Evolutionary conservation across 805 yeast species (phyloP).

Genomic region (Saturnispora saitoi): DNA sequence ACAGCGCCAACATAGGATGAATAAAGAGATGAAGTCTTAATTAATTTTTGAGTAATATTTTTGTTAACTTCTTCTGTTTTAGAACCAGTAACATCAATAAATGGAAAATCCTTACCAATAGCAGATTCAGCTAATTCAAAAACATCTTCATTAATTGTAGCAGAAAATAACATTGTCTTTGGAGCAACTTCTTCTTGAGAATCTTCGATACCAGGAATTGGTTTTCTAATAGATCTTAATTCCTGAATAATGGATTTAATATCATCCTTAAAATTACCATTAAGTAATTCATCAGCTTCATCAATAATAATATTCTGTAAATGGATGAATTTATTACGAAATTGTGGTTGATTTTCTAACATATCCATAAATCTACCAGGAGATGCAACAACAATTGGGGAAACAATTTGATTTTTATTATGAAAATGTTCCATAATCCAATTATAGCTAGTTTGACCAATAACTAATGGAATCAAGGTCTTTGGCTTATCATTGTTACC

Average conservation of each 20-base stretch:
- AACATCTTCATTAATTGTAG: conserved; percentile 71
- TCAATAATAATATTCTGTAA: conserved; percentile 68
- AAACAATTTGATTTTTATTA: conserved; percentile 21
- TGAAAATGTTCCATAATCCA: conserved; percentile 12
- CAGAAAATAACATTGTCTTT: conserved; percentile 75
- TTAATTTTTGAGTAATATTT: conserved; percentile 60
- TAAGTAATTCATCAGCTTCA: conserved; percentile 85
- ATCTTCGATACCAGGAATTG: conserved; percentile 9
- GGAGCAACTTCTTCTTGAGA: conserved; percentile 26
- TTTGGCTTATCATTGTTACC: conserved; percentile 2
- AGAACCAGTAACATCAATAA: conserved; percentile 65
- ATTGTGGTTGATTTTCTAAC: conserved; percentile 37
- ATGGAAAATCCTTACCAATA: conserved; percentile 45
- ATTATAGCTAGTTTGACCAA: conserved; percentile 23
- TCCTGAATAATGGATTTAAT: conserved; percentile 47
- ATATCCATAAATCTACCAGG: conserved; percentile 79
- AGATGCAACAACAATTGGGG: conserved; percentile 73
- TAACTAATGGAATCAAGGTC: conserved; percentile 39
- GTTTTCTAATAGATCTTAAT: conserved; percentile 24
- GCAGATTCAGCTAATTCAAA: conserved; percentile 52
- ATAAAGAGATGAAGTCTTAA: conserved; percentile 44
- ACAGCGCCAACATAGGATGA: conserved; percentile 52
- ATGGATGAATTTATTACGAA: conserved; percentile 38
- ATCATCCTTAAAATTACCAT: conserved; percentile 67
- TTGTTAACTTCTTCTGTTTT: conserved; percentile 56